phyloP scores from a whole-genome alignment of 768 basidiomycete genomes.

The Rubroboletus pulcherrimus region DNA sequence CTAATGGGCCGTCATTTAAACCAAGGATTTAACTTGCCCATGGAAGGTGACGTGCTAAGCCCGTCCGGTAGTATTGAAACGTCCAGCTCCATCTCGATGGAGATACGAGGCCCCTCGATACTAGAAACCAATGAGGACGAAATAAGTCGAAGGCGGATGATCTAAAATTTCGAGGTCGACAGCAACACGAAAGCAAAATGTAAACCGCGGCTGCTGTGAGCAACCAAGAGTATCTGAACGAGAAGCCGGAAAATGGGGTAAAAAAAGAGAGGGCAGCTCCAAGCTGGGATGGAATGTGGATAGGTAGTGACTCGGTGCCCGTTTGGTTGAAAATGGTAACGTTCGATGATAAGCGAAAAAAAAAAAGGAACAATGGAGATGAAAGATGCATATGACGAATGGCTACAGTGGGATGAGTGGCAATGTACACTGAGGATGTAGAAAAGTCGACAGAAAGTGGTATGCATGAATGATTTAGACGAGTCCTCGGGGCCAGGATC shows the following conservation, averaged over 20 bases:
- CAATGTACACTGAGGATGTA: slow-evolving; percentile 30
- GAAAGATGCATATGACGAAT: slow-evolving; percentile 28
- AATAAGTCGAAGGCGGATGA: slow-evolving; percentile 4
- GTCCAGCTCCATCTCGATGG: slow-evolving; percentile 21
- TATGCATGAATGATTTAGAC: slow-evolving; percentile 19
- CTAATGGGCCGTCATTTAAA: background rate
- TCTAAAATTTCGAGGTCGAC: background rate
- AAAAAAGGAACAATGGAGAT: background rate
- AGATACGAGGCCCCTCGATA: slow-evolving; percentile 9
- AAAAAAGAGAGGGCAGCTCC: slow-evolving; percentile 18
- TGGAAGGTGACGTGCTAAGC: slow-evolving; percentile 1
- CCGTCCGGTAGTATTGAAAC: slow-evolving; percentile 6
- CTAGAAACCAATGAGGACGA: slow-evolving; percentile 1
- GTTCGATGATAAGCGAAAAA: slow-evolving; percentile 1
- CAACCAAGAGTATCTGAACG: background rate
- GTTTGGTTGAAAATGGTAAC: background rate
- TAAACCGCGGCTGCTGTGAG: background rate
- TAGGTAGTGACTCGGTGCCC: background rate
- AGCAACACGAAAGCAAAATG: background rate
- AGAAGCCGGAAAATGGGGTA: background rate
- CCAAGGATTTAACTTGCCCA: background rate
- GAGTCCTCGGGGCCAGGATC: slow-evolving; percentile 3
- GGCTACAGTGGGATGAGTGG: slow-evolving; percentile 29
- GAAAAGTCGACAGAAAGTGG: slow-evolving; percentile 8
- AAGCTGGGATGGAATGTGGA: slow-evolving; percentile 2